Evolutionary conservation across 2,329 filamentous ascomycete genomes (phyloP).

Genomic region (Penicillium sp.): DNA sequence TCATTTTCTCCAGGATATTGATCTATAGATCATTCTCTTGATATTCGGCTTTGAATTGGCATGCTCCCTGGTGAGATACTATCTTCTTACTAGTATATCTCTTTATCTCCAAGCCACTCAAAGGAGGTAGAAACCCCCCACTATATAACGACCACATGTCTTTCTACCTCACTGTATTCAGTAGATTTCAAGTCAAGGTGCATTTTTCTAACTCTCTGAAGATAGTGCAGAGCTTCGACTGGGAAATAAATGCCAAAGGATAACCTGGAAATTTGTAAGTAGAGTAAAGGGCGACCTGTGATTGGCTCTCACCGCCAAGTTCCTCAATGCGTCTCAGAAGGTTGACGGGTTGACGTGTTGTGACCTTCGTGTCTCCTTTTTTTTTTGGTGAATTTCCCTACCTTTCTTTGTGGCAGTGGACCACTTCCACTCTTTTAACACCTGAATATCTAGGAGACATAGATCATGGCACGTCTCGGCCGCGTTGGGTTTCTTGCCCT

Average conservation of each 20-base stretch:
- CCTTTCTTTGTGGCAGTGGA: constrained; percentile 16
- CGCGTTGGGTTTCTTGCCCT: constrained; percentile 83
- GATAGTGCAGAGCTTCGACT: background rate
- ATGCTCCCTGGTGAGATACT: background rate
- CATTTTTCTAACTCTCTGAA: background rate
- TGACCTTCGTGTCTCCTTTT: constrained; percentile 16
- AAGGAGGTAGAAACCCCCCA: background rate
- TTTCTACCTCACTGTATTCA: background rate
- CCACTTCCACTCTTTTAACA: constrained; percentile 22
- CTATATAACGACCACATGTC: background rate
- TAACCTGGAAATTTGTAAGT: background rate
- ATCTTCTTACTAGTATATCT: background rate
- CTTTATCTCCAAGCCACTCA: background rate
- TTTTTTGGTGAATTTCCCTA: constrained; percentile 4
- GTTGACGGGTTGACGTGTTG: constrained; percentile 10
- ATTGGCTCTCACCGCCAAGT: constrained; percentile 28
- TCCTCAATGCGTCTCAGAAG: constrained; percentile 15
- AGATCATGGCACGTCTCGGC: constrained; percentile 52
- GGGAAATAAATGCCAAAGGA: background rate
- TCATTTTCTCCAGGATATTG: background rate
- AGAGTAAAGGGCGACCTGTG: constrained; percentile 12
- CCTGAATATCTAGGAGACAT: constrained; percentile 9
- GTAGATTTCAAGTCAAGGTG: background rate
- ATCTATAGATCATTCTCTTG: background rate
- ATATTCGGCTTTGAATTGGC: background rate